Conservation (phyloP, 106 monocot genomes). For the Dioscorea dumetorum region DNA sequence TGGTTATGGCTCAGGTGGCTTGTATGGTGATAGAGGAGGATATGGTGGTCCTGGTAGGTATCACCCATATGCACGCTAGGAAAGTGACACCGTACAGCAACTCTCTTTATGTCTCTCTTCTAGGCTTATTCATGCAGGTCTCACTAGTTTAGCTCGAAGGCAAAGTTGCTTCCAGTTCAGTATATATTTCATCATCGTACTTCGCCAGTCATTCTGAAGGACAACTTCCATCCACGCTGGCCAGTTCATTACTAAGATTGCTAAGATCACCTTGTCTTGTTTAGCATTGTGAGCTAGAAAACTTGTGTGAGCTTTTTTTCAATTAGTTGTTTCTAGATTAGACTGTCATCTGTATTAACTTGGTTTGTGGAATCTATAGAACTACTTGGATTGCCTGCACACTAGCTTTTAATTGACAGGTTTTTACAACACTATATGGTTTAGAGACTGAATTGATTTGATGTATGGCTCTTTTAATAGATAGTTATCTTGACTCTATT, state of each 20-base stretch:
- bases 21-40: slow-evolving; percentile 66
- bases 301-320: background rate
- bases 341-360: background rate
- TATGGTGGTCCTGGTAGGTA: slow-evolving; percentile 56
- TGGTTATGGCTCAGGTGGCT: slow-evolving; percentile 53
- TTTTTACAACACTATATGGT: no score
- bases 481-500: no score
- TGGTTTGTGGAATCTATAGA: background rate
- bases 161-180: background rate
- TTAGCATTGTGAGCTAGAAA: background rate
- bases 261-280: background rate
- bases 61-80: slow-evolving; percentile 79
- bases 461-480: no score
- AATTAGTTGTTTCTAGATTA: background rate
- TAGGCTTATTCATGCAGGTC: background rate
- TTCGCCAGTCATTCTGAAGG: background rate
- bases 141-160: slow-evolving; percentile 2
- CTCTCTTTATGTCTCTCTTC: background rate
- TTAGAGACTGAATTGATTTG: no score
- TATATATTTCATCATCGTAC: background rate
- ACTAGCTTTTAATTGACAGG: no score
- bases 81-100: background rate
- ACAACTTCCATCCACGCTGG: background rate
- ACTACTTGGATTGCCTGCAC: no score
- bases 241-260: background rate